Conservation (phyloP, 2,329 filamentous ascomycete genomes). For the Trichoderma brevicompactum region DNA sequence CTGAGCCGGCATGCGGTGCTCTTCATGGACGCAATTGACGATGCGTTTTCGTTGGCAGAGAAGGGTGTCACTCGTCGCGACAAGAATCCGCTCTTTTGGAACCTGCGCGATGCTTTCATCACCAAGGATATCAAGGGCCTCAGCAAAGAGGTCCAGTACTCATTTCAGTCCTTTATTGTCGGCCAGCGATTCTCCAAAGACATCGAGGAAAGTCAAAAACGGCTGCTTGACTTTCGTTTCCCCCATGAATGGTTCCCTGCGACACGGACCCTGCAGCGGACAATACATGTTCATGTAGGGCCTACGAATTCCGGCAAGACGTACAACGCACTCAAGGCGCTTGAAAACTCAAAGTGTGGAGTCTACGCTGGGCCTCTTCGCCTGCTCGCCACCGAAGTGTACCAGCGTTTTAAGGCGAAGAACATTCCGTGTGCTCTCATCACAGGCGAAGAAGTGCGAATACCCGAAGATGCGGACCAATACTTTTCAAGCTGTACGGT, state of each 20-base stretch:
- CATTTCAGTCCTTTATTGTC: conserved; percentile 69
- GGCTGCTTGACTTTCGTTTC: conserved; percentile 80
- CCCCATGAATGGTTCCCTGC: conserved; percentile 92
- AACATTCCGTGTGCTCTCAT: conserved; percentile 78
- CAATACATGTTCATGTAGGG: conserved; percentile 89
- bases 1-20: conserved; percentile 50
- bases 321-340: conserved; percentile 84
- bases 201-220: conserved; percentile 50
- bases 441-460: conserved; percentile 86
- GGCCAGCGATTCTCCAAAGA: conserved; percentile 60
- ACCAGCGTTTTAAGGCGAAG: conserved; percentile 78
- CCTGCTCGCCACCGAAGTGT: conserved; percentile 92
- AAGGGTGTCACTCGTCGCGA: conserved; percentile 43
- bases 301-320: conserved; percentile 99
- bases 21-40: conserved; percentile 52
- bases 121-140: conserved; percentile 56
- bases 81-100: conserved; percentile 61
- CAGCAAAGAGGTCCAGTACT: conserved; percentile 63
- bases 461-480: conserved; percentile 61
- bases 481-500: conserved; percentile 86
- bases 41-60: conserved; percentile 52
- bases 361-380: conserved; percentile 91
- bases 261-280: conserved; percentile 78
- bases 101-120: conserved; percentile 64
- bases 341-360: conserved; percentile 75